Conservation (phyloP, 129 eudicot genomes). For the Pseudognaphalium luteoalbum region DNA sequence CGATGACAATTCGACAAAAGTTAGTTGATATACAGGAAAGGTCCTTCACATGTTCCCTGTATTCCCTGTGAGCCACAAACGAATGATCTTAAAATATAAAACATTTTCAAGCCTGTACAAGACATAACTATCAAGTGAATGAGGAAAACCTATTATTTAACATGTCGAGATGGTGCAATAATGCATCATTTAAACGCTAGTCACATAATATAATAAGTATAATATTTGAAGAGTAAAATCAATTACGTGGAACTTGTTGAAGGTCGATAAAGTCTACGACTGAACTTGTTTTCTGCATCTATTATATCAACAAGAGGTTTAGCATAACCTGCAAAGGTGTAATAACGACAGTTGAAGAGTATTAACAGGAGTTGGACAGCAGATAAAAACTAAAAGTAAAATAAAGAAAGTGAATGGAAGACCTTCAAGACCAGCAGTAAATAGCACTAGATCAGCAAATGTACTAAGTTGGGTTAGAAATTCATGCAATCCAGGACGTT, state of each 20-base stretch:
- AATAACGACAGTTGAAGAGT: conserved; percentile 12
- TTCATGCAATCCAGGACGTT: conserved; percentile 91
- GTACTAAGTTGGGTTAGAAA: conserved; percentile 73
- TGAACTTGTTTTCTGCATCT: conserved; percentile 64
- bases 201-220: neutral
- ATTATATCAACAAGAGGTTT: conserved; percentile 97
- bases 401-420: conserved; percentile 10
- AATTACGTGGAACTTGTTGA: conserved; percentile 96
- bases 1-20: conserved; percentile 70
- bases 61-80: conserved; percentile 53
- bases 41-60: conserved; percentile 94
- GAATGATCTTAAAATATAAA: neutral
- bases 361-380: conserved; percentile 7
- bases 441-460: conserved; percentile 90
- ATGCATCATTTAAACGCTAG: neutral
- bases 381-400: neutral
- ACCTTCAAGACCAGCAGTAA: conserved; percentile 99
- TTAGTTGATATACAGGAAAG: conserved; percentile 78
- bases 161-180: conserved; percentile 18
- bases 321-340: conserved; percentile 73
- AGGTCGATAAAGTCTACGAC: conserved; percentile 87
- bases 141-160: conserved; percentile 10
- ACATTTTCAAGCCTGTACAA: neutral
- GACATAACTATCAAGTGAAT: neutral
- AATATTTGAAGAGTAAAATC: neutral